Conservation (phyloP, 2,329 filamentous ascomycete species). For the Pseudogymnoascus sp. region DNA sequence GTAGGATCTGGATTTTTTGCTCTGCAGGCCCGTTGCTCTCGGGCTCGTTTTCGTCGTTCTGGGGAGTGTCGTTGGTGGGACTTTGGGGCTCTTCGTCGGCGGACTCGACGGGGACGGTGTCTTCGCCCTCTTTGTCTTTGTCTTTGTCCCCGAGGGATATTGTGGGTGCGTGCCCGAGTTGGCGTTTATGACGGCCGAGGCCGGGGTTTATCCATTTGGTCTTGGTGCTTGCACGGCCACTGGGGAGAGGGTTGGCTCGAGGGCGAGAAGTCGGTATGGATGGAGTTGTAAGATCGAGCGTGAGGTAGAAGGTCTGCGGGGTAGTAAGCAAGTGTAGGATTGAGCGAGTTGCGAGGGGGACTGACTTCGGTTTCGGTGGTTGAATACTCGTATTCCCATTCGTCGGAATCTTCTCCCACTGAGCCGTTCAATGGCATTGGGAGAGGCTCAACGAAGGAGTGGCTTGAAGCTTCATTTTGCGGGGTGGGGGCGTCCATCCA, state of each 20-base stretch:
- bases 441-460: neutral
- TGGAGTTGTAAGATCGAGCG: constrained; percentile 50
- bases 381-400: constrained; percentile 64
- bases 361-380: constrained; percentile 53
- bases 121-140: constrained; percentile 16
- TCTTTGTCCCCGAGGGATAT: constrained; percentile 8
- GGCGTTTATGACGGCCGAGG: constrained; percentile 16
- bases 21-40: constrained; percentile 25
- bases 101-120: constrained; percentile 16
- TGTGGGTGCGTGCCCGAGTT: constrained; percentile 10
- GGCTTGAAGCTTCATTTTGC: constrained; percentile 2
- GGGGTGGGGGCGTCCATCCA: constrained; percentile 2
- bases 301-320: constrained; percentile 54
- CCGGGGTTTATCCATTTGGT: constrained; percentile 21
- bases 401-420: constrained; percentile 47
- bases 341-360: neutral
- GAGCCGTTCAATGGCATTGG: neutral
- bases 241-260: constrained; percentile 9
- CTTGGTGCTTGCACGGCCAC: constrained; percentile 9
- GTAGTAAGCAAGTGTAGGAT: constrained; percentile 9
- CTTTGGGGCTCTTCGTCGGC: constrained; percentile 20
- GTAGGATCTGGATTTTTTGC: constrained; percentile 67
- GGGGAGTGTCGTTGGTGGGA: constrained; percentile 25
- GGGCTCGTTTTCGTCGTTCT: constrained; percentile 28
- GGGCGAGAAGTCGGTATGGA: constrained; percentile 18